Evolutionary conservation across 2,329 filamentous ascomycete genomes (phyloP).

Genomic region (Aspergillus tanneri): DNA sequence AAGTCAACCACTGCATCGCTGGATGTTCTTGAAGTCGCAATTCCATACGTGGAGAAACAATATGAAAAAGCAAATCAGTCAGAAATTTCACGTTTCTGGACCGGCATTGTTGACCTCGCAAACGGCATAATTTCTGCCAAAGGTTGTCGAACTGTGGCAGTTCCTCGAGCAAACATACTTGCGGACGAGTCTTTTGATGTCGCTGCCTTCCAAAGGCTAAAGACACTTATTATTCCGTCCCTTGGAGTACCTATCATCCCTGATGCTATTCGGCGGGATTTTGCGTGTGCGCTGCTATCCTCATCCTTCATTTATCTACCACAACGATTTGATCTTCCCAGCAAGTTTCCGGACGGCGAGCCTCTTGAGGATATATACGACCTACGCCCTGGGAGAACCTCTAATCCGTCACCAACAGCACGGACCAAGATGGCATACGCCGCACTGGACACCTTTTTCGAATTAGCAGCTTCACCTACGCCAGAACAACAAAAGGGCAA

Average conservation of each 20-base stretch:
- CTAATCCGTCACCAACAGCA: conserved; percentile 62
- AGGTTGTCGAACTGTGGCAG: conserved; percentile 47
- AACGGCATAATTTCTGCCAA: conserved; percentile 70
- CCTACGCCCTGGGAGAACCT: conserved; percentile 69
- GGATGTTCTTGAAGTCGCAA: conserved; percentile 63
- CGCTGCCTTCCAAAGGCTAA: conserved; percentile 65
- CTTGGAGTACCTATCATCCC: conserved; percentile 67
- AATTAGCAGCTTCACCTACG: conserved; percentile 59
- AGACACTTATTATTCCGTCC: conserved; percentile 67
- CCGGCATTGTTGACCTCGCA: conserved; percentile 62
- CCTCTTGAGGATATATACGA: conserved; percentile 64
- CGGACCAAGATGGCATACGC: conserved; percentile 75
- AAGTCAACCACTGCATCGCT: conserved; percentile 72
- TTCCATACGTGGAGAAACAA: conserved; percentile 59
- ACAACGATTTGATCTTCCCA: conserved; percentile 61
- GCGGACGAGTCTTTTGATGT: conserved; percentile 83
- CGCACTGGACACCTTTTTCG: conserved; percentile 76
- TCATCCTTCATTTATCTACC: conserved; percentile 77
- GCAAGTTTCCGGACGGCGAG: conserved; percentile 42
- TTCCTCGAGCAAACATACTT: conserved; percentile 49
- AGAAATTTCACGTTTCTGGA: conserved; percentile 65
- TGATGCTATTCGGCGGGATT: conserved; percentile 66
- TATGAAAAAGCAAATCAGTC: conserved; percentile 29
- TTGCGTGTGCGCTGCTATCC: conserved; percentile 73
- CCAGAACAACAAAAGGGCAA: conserved; percentile 21